Evolutionary conservation across 345 rosid species (phyloP).

Genomic region (Syzygium oleosum): DNA sequence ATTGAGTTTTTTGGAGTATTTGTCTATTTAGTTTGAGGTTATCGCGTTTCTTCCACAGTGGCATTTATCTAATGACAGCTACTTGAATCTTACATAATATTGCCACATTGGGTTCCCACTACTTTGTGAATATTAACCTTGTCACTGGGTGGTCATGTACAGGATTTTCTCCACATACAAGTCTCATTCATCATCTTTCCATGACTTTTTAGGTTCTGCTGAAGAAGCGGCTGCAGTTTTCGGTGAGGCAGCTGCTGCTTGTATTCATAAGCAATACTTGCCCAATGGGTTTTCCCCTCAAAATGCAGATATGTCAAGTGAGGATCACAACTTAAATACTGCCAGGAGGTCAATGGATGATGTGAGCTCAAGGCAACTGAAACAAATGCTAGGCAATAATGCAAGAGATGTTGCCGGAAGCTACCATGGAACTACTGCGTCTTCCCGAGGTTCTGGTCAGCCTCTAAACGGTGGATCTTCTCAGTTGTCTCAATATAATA

Average conservation of each 20-base stretch:
- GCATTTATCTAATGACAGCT: neutral
- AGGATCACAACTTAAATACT: conserved; percentile 48
- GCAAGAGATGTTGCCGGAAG: conserved; percentile 63
- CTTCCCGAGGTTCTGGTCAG: conserved; percentile 42
- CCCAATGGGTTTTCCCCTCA: conserved; percentile 36
- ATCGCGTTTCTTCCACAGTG: neutral
- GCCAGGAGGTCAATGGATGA: conserved; percentile 47
- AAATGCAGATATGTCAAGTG: conserved; percentile 31
- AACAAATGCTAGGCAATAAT: conserved; percentile 60
- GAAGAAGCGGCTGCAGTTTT: conserved; percentile 82
- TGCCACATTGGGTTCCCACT: neutral
- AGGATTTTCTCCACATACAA: neutral
- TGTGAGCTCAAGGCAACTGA: conserved; percentile 56
- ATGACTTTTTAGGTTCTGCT: conserved; percentile 56
- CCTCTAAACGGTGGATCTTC: conserved; percentile 61
- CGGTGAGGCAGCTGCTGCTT: conserved; percentile 80
- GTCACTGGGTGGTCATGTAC: neutral
- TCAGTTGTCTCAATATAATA: conserved; percentile 62
- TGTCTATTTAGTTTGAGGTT: neutral
- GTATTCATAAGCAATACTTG: conserved; percentile 76
- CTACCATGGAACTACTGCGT: conserved; percentile 34
- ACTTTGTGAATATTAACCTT: neutral
- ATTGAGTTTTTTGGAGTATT: neutral
- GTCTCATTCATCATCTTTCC: neutral
- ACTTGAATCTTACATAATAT: neutral